Base-by-base conservation (phyloP, 176 grass and related monocot species). In the Paspalum vaginatum region DNA sequence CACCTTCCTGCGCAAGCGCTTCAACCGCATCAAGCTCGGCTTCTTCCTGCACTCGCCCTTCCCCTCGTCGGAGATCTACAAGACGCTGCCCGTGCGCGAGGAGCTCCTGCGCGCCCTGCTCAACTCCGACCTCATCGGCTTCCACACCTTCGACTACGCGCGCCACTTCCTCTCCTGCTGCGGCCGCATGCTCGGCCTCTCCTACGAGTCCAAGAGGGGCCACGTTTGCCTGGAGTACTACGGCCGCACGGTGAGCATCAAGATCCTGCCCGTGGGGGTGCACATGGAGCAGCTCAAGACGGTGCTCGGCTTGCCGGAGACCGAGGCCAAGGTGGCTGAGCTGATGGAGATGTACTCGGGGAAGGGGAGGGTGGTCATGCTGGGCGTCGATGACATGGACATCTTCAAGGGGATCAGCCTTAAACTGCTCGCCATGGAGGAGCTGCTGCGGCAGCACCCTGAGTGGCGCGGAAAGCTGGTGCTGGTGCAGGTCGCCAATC, bases 381-480 rank as follows among this genome's bases (percentile, higher is more conserved):
- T 98, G 8, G 95, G 95, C 26, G 95, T 98, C 15, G 95, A 98
- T 73, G 95, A 98, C 71, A 98, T 98, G 95, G 95, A 98, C 70
- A 98, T 98, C 44, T 98, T 98, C 57, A 98, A 98, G 74, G 95
- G 95, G 37, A 98, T 98, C 60, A 98, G 89, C 82, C 87, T 98
- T 0, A 98, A 98, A 82, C 79, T 98, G 78, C 82, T 94, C 5
- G 92, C 95, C 71, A 91, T 98, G 89, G 92, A 98, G 72, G 88
- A 98, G 81, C 64, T 98, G 45, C 84, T 98, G 40, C 70, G 70
- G n/a, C 95, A 92, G 82, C 95, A 92, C 22, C 79, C 80, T 0
- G 95, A 98, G 64, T 98, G 95, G 95, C 63, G 88, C 0, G 89
- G 92, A 16, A 94, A 85, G 80, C 87, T 92, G 45, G 95, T 98